Conservation (phyloP, 345 rosid species). For the Brassica carinata region DNA sequence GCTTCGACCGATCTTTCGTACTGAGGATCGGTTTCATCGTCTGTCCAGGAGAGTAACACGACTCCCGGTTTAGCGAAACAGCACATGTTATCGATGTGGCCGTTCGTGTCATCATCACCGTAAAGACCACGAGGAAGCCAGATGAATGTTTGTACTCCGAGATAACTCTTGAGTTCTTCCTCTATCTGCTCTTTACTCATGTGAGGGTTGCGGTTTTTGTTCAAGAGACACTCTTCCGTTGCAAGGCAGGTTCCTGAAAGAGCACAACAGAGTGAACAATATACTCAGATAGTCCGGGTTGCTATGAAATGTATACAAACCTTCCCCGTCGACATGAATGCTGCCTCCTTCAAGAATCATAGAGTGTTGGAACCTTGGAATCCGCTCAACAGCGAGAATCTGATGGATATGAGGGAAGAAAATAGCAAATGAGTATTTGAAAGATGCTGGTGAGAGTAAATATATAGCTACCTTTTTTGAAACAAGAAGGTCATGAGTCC, state of each 20-base stretch:
- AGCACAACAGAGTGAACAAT: not conserved
- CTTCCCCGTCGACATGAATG: slow-evolving; percentile 99
- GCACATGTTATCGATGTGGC: slow-evolving; percentile 95
- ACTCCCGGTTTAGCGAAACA: slow-evolving; percentile 90
- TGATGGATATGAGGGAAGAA: slow-evolving; percentile 36
- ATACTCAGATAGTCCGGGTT: slow-evolving; percentile 2
- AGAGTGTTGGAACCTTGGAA: slow-evolving; percentile 67
- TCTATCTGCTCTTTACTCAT: slow-evolving; percentile 79
- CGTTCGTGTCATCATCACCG: slow-evolving; percentile 98
- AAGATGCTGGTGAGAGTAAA: not conserved
- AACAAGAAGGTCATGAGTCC: slow-evolving; percentile 84
- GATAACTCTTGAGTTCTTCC: slow-evolving; percentile 70
- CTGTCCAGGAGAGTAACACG: slow-evolving; percentile 84
- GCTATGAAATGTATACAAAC: slow-evolving; percentile 42
- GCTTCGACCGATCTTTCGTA: slow-evolving; percentile 73
- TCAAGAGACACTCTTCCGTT: slow-evolving; percentile 92
- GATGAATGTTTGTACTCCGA: slow-evolving; percentile 66
- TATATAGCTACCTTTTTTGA: slow-evolving; percentile 59
- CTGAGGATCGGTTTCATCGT: slow-evolving; percentile 70
- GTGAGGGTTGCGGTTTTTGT: slow-evolving; percentile 80
- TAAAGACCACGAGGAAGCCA: slow-evolving; percentile 89
- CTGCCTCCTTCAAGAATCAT: slow-evolving; percentile 99
- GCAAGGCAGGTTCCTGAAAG: slow-evolving; percentile 84
- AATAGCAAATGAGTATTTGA: slow-evolving; percentile 25
- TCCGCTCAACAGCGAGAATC: slow-evolving; percentile 74